Base-by-base conservation (phyloP, 1,284 basidiomycete species). In the Melampsora americana region DNA sequence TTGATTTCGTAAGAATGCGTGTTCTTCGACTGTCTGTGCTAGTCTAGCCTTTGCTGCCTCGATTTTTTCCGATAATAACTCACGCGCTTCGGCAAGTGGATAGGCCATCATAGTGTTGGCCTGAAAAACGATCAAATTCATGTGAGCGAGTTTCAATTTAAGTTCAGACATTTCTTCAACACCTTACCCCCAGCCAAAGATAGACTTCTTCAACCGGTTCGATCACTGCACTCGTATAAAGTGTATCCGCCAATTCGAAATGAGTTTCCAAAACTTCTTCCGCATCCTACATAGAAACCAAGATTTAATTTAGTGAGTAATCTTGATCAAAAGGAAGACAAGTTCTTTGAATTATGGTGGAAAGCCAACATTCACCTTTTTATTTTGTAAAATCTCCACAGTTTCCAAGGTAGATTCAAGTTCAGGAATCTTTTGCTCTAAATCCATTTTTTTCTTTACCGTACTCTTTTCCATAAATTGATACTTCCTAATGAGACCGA, bases 41-140 rank as follows among this genome's bases (percentile, higher is more conserved):
- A 95, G 85, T 77, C 86, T 89, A 46, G 85, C 85, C 81, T 92
- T 87, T 0, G 95, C 94, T 0, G 87, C 85, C 0, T 85, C 82
- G n/a, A 95, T 88, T 84, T 98, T 98, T 39, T 87, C 87, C 67
- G 86, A 83, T 0, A 99, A 86, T 20, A 99, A 87, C 5, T 87
- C 84, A 78, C 91, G 87, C 0, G 96, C 95, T 66, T 89, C 89
- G 1, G 89, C 87, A 28, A 97, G 85, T 78, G 91, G 92, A 85
- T 99, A 99, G 1, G 94, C 91, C 2, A 99, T 86, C 95, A 99
- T 98, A 2, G 95, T 93, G 79, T 98, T 98, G 53, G 96, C 95
- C 69, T 72, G 16, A 5, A 46, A 30, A 35, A 50, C 12, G 18
- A 53, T 20, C 14, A 26, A 64, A 50, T 9, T 1, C 26, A 16